phyloP scores from a whole-genome alignment of 768 basidiomycete genomes.

The Lanmaoa rubissima region DNA sequence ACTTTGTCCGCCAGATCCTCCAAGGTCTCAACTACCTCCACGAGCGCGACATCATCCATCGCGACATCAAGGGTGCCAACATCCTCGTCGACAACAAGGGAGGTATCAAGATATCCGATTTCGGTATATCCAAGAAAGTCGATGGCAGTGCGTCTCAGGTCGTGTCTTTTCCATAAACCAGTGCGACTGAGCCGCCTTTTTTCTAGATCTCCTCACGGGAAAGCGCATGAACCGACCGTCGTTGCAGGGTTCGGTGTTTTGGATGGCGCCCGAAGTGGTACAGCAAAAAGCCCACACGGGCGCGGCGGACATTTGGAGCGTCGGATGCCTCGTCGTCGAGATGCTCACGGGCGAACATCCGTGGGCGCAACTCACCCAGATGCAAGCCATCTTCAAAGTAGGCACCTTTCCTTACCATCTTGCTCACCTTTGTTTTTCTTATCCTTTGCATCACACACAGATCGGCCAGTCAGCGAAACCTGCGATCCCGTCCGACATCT shows the following conservation, averaged over 20 bases:
- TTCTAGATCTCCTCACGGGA: constrained; percentile 45
- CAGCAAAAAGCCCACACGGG: constrained; percentile 90
- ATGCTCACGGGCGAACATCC: constrained; percentile 97
- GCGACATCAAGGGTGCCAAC: constrained; percentile 98
- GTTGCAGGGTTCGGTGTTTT: constrained; percentile 96
- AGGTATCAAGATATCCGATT: constrained; percentile 95
- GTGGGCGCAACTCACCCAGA: constrained; percentile 94
- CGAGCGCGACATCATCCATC: constrained; percentile 91
- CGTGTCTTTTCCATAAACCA: background rate
- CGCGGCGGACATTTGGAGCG: constrained; percentile 96
- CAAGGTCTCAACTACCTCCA: constrained; percentile 89
- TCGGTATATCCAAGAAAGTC: constrained; percentile 96
- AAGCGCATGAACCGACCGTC: constrained; percentile 86
- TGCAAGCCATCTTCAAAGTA: constrained; percentile 99
- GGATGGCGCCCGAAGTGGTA: constrained; percentile 99
- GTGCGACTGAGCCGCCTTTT: background rate
- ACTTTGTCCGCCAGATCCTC: constrained; percentile 90
- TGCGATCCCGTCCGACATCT: constrained; percentile 87
- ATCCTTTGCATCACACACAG: constrained; percentile 37
- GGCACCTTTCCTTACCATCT: background rate
- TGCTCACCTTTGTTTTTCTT: background rate
- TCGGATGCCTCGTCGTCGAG: constrained; percentile 92
- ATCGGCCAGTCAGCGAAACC: constrained; percentile 92
- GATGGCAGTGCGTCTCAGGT: constrained; percentile 91
- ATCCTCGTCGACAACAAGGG: constrained; percentile 98